These are phyloP conservation scores for Pseudogymnoascus sp. DNA, from an alignment of 2,329 filamentous ascomycete species.

Conservation along the genomic window DNA sequence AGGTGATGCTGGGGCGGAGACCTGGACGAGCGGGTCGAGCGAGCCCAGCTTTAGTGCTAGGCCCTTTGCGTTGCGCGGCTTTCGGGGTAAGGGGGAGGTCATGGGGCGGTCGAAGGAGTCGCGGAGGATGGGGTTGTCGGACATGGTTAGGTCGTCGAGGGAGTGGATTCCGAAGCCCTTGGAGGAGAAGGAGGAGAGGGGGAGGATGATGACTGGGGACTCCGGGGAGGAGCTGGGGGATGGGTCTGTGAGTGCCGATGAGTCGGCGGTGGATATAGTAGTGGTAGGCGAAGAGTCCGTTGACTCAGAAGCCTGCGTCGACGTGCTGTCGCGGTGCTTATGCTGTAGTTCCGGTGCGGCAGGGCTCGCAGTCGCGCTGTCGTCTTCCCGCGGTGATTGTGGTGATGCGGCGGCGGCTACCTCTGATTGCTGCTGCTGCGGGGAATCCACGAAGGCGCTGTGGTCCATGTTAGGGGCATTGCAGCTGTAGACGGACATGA, in stretches of 20 bases:
- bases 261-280: constrained; percentile 86
- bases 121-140: constrained; percentile 16
- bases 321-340: constrained; percentile 69
- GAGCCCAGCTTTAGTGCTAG: constrained; percentile 66
- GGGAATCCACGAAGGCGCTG: neutral
- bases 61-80: constrained; percentile 76
- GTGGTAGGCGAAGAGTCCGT: constrained; percentile 93
- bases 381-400: constrained; percentile 10
- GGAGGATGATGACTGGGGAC: constrained; percentile 69
- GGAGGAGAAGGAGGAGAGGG: constrained; percentile 60
- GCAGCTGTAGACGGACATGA: constrained; percentile 64
- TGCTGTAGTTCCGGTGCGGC: constrained; percentile 36
- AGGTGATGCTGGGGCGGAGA: constrained; percentile 53
- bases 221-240: constrained; percentile 90
- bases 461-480: constrained; percentile 33
- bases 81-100: constrained; percentile 62
- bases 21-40: constrained; percentile 38
- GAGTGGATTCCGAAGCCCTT: constrained; percentile 42
- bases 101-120: constrained; percentile 43
- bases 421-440: neutral
- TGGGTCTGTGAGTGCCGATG: constrained; percentile 79
- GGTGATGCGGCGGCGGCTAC: constrained; percentile 11
- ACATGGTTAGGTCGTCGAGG: constrained; percentile 31
- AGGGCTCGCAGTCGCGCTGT: constrained; percentile 6
- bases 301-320: constrained; percentile 70